Conservation (phyloP, 2,329 filamentous ascomycete genomes). For the Ceratocystis diversiconidia region DNA sequence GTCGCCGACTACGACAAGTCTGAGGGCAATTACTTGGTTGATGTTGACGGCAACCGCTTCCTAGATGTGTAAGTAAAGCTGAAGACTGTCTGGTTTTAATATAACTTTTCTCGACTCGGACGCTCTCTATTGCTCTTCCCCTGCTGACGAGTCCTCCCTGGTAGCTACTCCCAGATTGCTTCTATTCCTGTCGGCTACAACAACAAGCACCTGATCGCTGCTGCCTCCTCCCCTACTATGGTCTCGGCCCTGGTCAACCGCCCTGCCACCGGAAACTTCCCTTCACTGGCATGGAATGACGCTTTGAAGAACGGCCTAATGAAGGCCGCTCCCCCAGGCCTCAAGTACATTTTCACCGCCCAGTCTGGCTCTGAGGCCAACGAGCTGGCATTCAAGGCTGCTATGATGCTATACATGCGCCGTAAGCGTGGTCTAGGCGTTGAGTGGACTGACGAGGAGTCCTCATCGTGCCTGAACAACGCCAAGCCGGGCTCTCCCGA, state of each 20-base stretch:
- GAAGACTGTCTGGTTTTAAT: not conserved
- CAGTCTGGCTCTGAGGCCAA: constrained; percentile 85
- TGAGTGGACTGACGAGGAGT: constrained; percentile 68
- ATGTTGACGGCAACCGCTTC: constrained; percentile 36
- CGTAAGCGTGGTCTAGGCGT: constrained; percentile 70
- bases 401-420: constrained; percentile 73
- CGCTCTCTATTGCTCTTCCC: not conserved
- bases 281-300: constrained; percentile 67
- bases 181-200: constrained; percentile 90
- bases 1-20: constrained; percentile 40
- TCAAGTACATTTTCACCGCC: constrained; percentile 81
- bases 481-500: constrained; percentile 57
- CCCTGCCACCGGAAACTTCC: constrained; percentile 82
- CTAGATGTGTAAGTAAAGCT: constrained; percentile 32
- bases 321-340: constrained; percentile 65
- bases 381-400: constrained; percentile 87
- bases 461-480: constrained; percentile 66
- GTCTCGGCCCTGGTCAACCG: constrained; percentile 69
- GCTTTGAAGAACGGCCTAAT: constrained; percentile 70
- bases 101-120: not conserved
- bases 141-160: not conserved
- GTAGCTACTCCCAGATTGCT: constrained; percentile 75
- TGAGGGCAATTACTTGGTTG: constrained; percentile 38
- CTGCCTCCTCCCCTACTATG: constrained; percentile 66
- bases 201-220: constrained; percentile 59